Conservation (phyloP, 164 flowering plant species). For the Liriodendron chinense region DNA sequence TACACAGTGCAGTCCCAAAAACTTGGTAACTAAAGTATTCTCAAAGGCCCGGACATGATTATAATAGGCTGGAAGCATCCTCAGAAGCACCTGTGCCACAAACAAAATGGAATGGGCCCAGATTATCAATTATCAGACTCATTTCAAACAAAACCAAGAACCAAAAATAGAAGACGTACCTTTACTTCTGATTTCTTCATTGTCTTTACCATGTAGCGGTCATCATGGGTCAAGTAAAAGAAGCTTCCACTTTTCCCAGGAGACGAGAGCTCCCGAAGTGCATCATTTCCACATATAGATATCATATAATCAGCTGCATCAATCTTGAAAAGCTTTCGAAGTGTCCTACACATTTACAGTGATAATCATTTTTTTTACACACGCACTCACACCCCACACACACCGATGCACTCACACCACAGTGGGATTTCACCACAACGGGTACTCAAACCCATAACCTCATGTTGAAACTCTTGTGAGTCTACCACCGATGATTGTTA, state of each 20-base stretch:
- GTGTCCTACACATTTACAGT: constrained; percentile 44
- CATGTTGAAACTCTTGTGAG: too few species aligned
- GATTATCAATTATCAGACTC: not conserved
- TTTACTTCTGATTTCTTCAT: constrained; percentile 85
- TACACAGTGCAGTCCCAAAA: constrained; percentile 88
- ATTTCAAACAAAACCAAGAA: not conserved
- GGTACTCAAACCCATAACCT: too few species aligned
- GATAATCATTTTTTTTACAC: too few species aligned
- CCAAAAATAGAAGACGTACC: constrained; percentile 28
- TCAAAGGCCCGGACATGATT: constrained; percentile 77
- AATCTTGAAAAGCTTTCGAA: constrained; percentile 83
- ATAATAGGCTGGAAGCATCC: constrained; percentile 90
- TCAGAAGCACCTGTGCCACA: constrained; percentile 53
- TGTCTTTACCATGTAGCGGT: constrained; percentile 87
- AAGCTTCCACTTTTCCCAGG: constrained; percentile 98
- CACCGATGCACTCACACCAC: too few species aligned
- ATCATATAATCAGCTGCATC: constrained; percentile 97
- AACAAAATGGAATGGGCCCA: not conserved
- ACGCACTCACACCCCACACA: too few species aligned
- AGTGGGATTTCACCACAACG: too few species aligned
- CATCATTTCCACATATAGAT: constrained; percentile 91
- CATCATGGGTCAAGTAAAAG: constrained; percentile 84
- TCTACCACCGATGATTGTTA: too few species aligned
- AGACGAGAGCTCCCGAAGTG: constrained; percentile 90
- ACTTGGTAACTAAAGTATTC: constrained; percentile 78